Percentiles rank a stretch among this genome's conserved stretches.
Conservation (phyloP, 2,329 filamentous ascomycete genomes). For the Aureobasidium pullulans region DNA sequence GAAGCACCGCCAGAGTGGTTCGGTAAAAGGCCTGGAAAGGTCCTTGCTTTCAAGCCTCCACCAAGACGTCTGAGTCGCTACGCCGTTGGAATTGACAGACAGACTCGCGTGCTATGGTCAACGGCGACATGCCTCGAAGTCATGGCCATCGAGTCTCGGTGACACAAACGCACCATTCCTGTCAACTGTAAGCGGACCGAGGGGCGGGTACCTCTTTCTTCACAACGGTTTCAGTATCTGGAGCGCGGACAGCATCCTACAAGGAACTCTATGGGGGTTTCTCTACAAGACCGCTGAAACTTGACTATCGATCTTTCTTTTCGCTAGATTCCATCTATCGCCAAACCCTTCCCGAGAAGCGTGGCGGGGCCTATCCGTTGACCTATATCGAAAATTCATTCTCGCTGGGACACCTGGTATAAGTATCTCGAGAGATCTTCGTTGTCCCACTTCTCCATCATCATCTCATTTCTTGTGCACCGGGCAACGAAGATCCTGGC, state of each 20-base stretch:
- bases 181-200: conserved; percentile 4
- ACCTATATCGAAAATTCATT: conserved; percentile 4
- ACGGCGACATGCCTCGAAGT: not conserved
- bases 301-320: conserved; percentile 14
- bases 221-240: conserved; percentile 2
- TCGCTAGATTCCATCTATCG: conserved; percentile 1
- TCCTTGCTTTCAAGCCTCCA: not conserved
- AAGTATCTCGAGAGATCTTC: conserved; percentile 12
- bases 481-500: conserved; percentile 12
- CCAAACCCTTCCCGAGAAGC: conserved; percentile 1
- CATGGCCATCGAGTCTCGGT: not conserved
- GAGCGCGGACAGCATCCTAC: not conserved
- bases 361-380: conserved; percentile 5
- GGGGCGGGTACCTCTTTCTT: not conserved
- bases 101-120: not conserved
- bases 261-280: conserved; percentile 5
- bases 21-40: conserved; percentile 5
- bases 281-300: conserved; percentile 11
- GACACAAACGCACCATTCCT: not conserved
- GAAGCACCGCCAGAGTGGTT: not conserved
- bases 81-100: conserved; percentile 6
- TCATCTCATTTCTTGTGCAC: conserved; percentile 10
- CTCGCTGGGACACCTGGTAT: not conserved
- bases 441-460: conserved; percentile 4
- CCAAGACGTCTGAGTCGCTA: not conserved